Evolutionary conservation across 257 asterid species (phyloP).

Genomic region (Solanum paucissectum): DNA sequence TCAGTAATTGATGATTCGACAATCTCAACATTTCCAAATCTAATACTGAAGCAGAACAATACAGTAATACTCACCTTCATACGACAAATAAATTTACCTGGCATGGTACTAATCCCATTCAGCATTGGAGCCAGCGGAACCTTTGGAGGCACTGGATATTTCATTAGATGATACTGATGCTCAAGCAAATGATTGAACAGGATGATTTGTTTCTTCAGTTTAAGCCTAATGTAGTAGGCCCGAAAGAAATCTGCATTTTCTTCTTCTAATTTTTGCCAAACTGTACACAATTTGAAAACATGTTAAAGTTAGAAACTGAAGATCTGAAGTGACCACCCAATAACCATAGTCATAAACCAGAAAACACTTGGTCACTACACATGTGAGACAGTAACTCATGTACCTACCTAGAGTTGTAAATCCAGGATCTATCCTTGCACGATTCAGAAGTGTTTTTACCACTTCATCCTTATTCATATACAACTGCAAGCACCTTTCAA

Average conservation of each 20-base stretch:
- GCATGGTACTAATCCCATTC: constrained; percentile 21
- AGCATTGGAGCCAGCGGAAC: constrained; percentile 33
- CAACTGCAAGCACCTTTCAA: constrained; percentile 86
- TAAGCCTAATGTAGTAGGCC: constrained; percentile 37
- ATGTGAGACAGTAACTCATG: not conserved
- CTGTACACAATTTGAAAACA: constrained; percentile 9
- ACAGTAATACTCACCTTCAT: not conserved
- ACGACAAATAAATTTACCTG: constrained; percentile 18
- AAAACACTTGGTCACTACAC: not conserved
- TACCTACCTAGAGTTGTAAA: constrained; percentile 83
- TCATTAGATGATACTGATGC: constrained; percentile 36
- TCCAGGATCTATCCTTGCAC: constrained; percentile 97
- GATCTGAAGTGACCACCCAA: not conserved
- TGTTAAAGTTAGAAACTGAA: not conserved
- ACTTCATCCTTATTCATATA: constrained; percentile 94
- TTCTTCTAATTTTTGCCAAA: constrained; percentile 50
- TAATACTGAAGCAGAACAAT: not conserved
- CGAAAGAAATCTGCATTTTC: constrained; percentile 40
- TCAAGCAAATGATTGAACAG: constrained; percentile 44
- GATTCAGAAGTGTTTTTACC: constrained; percentile 80
- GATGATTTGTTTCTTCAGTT: constrained; percentile 39
- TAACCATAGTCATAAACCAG: not conserved
- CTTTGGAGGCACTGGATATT: constrained; percentile 29
- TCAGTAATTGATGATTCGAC: not conserved
- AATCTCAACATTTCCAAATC: not conserved